Evolutionary conservation across 2,329 filamentous ascomycete genomes (phyloP).

Genomic region (Diplocarpon rosae): DNA sequence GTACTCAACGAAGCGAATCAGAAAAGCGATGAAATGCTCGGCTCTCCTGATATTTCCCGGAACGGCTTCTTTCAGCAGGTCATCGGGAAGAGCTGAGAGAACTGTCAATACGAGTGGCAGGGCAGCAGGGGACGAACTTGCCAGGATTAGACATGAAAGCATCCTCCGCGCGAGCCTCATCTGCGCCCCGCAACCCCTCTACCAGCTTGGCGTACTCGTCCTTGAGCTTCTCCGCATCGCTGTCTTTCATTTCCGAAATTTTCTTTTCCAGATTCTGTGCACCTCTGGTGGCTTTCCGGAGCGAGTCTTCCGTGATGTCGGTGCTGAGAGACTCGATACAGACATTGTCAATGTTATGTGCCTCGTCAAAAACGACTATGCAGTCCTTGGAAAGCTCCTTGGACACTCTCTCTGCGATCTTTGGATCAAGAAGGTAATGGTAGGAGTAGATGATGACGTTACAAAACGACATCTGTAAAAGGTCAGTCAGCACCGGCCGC

Average conservation of each 20-base stretch:
- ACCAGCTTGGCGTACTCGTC: conserved; percentile 94
- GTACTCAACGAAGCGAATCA: conserved; percentile 96
- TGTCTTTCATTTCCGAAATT: conserved; percentile 91
- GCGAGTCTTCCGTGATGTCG: conserved; percentile 88
- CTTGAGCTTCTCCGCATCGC: conserved; percentile 86
- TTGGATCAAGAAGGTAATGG: conserved; percentile 93
- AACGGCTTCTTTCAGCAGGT: conserved; percentile 88
- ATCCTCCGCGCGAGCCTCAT: conserved; percentile 84
- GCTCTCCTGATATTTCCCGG: conserved; percentile 93
- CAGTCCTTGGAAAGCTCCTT: conserved; percentile 95
- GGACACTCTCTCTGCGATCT: conserved; percentile 76
- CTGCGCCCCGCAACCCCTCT: conserved; percentile 76
- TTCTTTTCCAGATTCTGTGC: conserved; percentile 84
- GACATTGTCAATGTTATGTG: conserved; percentile 98
- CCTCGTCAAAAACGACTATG: conserved; percentile 97
- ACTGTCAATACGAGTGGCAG: conserved; percentile 6
- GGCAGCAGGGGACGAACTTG: conserved; percentile 8
- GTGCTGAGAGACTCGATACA: conserved; percentile 97
- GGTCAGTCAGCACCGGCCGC: conserved; percentile 10
- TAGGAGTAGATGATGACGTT: conserved; percentile 99
- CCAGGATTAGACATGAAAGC: conserved; percentile 90
- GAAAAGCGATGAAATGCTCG: conserved; percentile 89
- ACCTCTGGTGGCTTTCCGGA: conserved; percentile 81
- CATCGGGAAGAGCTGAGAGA: conserved; percentile 64
- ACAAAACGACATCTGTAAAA: conserved; percentile 80